Evolutionary conservation across 169 alveolate species (phyloP).

Genomic region (Cryptosporidium bovis): DNA sequence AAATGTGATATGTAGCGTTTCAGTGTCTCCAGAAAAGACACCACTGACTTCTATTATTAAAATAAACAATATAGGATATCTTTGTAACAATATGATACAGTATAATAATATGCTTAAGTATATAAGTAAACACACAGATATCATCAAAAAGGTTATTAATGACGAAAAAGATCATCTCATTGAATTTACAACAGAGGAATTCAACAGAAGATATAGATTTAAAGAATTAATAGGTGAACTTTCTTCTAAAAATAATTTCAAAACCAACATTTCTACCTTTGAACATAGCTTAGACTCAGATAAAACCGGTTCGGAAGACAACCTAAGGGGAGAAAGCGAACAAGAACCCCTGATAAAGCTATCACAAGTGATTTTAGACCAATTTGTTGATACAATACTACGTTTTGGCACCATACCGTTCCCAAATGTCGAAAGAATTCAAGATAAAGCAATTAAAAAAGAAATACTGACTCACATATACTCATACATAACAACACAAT

Average conservation of each 20-base stretch:
- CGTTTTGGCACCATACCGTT: constrained; percentile 69
- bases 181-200: constrained; percentile 9
- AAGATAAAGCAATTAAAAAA: constrained; percentile 15
- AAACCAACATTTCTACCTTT: too few relatives aligned
- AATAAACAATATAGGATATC: constrained; percentile 40
- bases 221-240: constrained; percentile 37
- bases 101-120: not conserved
- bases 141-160: constrained; percentile 12
- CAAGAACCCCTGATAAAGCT: constrained; percentile 64
- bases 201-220: constrained; percentile 26
- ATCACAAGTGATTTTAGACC: constrained; percentile 61
- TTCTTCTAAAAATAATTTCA: not conserved
- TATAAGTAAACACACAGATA: constrained; percentile 14
- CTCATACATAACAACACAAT: constrained; percentile 20
- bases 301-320: not conserved
- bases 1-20: constrained; percentile 41
- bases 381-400: constrained; percentile 43
- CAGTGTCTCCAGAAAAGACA: constrained; percentile 7
- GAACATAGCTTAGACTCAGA: not conserved
- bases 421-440: constrained; percentile 45
- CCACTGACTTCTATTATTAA: constrained; percentile 24
- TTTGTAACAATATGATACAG: not conserved
- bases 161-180: constrained; percentile 17
- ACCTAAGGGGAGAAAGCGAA: not conserved
- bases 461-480: not conserved